Evolutionary conservation across 768 basidiomycete species (phyloP).

Genomic region (Naganishia antarctica): DNA sequence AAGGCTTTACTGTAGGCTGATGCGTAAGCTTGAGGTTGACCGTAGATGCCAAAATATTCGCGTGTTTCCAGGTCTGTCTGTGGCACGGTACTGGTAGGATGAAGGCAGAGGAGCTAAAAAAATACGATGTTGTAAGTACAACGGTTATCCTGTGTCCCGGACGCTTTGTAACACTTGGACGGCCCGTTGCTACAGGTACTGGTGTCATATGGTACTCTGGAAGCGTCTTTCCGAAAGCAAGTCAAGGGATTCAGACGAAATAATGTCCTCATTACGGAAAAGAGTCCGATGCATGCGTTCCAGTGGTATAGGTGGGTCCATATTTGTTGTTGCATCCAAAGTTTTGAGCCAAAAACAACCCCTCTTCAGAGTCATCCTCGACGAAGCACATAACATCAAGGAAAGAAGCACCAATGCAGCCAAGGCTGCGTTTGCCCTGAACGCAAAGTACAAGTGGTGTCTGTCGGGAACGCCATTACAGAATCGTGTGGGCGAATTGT

Average conservation of each 20-base stretch:
- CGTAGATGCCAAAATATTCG: background rate
- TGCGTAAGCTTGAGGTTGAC: background rate
- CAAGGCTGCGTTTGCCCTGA: slow-evolving; percentile 88
- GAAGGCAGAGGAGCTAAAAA: slow-evolving; percentile 65
- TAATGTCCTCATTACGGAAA: slow-evolving; percentile 76
- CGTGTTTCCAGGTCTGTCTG: slow-evolving; percentile 59
- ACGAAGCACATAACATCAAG: slow-evolving; percentile 98
- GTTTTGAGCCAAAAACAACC: slow-evolving; percentile 3
- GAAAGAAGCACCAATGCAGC: slow-evolving; percentile 91
- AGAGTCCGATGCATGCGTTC: slow-evolving; percentile 75
- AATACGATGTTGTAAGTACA: slow-evolving; percentile 71
- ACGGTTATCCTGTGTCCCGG: background rate
- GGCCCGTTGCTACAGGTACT: slow-evolving; percentile 34
- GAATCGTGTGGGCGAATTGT: slow-evolving; percentile 97
- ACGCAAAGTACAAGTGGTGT: slow-evolving; percentile 83
- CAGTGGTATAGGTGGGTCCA: slow-evolving; percentile 64
- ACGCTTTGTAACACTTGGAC: background rate
- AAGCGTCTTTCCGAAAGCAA: slow-evolving; percentile 89
- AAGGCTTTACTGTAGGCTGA: slow-evolving; percentile 58
- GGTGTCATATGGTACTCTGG: slow-evolving; percentile 73
- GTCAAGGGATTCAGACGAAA: slow-evolving; percentile 85
- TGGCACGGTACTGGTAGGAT: slow-evolving; percentile 83
- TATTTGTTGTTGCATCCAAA: background rate
- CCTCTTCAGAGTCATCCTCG: slow-evolving; percentile 55
- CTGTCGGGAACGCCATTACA: slow-evolving; percentile 93